A percentile compares a stretch with the other conserved stretches of the same genome.
Evolutionary conservation across 441 rosid genomes (phyloP).

Genomic region (Aquilaria agallochum): DNA sequence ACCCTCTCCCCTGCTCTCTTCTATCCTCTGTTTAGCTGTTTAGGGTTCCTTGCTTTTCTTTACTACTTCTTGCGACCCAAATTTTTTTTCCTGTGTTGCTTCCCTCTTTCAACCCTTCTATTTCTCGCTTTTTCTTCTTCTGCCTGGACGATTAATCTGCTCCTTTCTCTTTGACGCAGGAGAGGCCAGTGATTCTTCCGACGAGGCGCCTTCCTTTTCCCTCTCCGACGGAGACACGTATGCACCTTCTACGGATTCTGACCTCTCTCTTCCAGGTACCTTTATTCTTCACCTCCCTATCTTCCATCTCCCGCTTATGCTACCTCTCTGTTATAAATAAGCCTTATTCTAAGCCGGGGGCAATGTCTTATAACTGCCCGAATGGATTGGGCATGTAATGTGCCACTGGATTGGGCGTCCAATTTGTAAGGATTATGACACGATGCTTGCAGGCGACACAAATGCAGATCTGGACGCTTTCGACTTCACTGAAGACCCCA

Average conservation of each 20-base stretch:
- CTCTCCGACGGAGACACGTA: conserved; percentile 28
- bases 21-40: background rate
- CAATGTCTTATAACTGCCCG: background rate
- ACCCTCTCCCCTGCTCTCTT: background rate
- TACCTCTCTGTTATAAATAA: background rate
- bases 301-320: background rate
- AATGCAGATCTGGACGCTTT: conserved; percentile 10
- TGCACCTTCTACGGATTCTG: conserved; percentile 34
- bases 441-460: conserved; percentile 3
- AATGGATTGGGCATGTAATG: no score
- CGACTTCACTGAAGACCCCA: conserved; percentile 11
- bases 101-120: background rate
- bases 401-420: no score
- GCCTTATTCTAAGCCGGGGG: background rate
- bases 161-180: conserved; percentile 15
- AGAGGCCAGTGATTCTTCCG: conserved; percentile 14
- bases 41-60: conserved; percentile 11
- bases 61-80: background rate
- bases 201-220: conserved; percentile 10
- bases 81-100: background rate
- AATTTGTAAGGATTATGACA: no score
- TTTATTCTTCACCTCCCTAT: conserved; percentile 1
- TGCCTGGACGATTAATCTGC: background rate
- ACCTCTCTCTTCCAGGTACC: conserved; percentile 24
- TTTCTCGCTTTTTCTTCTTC: background rate